A percentile compares a stretch with the other conserved stretches of the same genome.
Evolutionary conservation across 148 eudicot species (phyloP).

Genomic region (Fagopyrum homotropicum): DNA sequence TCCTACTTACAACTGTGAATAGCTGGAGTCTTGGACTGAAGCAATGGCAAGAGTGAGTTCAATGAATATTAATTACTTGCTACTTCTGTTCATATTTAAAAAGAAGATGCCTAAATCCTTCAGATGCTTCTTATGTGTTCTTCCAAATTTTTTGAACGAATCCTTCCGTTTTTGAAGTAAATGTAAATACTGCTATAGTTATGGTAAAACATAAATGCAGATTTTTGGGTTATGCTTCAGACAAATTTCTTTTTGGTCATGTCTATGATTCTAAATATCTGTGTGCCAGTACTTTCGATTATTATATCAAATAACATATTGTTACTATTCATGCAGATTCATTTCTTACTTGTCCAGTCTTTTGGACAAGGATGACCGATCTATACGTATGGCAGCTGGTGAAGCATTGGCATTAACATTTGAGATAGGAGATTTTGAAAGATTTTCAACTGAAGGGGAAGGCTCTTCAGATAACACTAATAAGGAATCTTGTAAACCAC

Average conservation of each 20-base stretch:
- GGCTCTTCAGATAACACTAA: conserved; percentile 21
- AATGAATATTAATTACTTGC: background rate
- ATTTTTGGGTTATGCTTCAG: background rate
- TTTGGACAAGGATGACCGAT: conserved; percentile 79
- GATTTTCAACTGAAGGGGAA: conserved; percentile 32
- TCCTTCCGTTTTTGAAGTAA: background rate
- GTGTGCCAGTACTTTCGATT: background rate
- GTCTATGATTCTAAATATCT: too few species aligned
- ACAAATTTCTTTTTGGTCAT: background rate
- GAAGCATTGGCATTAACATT: conserved; percentile 83
- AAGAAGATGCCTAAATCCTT: background rate
- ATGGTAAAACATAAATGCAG: background rate
- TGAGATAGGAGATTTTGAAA: conserved; percentile 65
- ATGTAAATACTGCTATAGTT: too few species aligned
- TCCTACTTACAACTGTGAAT: conserved; percentile 69
- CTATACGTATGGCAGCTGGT: conserved; percentile 84
- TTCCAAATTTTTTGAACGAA: background rate
- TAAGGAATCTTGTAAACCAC: conserved; percentile 16
- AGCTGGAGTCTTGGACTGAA: conserved; percentile 45
- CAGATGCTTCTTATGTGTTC: background rate
- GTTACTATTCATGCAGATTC: conserved; percentile 37
- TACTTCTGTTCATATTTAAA: background rate
- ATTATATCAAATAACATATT: background rate
- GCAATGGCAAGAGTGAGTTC: conserved; percentile 73
- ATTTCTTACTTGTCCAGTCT: conserved; percentile 55